A percentile compares a stretch with the other conserved stretches of the same genome.
phyloP scores from a whole-genome alignment of 1,139 yeast genomes.

The Tardiomyces digboiensis region DNA sequence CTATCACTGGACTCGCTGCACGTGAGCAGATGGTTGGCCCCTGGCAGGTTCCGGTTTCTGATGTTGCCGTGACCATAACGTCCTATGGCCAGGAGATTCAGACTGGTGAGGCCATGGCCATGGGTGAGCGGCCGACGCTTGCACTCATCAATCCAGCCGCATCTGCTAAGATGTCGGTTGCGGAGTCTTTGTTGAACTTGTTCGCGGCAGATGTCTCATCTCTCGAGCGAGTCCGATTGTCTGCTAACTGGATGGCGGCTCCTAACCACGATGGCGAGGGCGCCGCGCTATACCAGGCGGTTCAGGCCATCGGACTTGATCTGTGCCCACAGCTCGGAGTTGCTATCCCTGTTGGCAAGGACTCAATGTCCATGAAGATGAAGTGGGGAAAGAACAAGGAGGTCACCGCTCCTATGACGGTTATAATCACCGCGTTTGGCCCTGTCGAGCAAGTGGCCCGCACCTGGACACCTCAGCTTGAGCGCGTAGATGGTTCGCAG shows the following conservation, averaged over 20 bases:
- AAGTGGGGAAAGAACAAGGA: constrained; percentile 76
- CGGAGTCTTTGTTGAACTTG: constrained; percentile 84
- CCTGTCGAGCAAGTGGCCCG: constrained; percentile 77
- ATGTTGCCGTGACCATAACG: constrained; percentile 93
- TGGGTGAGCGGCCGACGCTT: constrained; percentile 93
- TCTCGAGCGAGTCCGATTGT: constrained; percentile 67
- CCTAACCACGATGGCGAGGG: constrained; percentile 97
- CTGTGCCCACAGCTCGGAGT: constrained; percentile 90
- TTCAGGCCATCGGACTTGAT: constrained; percentile 91
- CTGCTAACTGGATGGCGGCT: constrained; percentile 99
- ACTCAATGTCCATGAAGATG: constrained; percentile 99
- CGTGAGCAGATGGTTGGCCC: constrained; percentile 99
- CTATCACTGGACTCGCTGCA: constrained; percentile 93
- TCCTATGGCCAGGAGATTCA: constrained; percentile 68
- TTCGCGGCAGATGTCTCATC: constrained; percentile 84
- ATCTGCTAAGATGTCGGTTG: constrained; percentile 95
- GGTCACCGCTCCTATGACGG: constrained; percentile 92
- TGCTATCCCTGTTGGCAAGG: constrained; percentile 97
- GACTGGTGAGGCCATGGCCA: constrained; percentile 95
- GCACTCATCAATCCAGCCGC: constrained; percentile 91
- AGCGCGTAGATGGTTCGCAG: constrained; percentile 37
- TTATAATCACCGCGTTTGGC: constrained; percentile 85
- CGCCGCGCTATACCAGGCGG: constrained; percentile 90
- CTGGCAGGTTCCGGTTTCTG: constrained; percentile 99
- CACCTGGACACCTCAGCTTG: constrained; percentile 93